Evolutionary conservation across 768 basidiomycete species (phyloP), one percentile per base, ranked within the genome.

Genomic region (Pleurotus pulmonarius): DNA sequence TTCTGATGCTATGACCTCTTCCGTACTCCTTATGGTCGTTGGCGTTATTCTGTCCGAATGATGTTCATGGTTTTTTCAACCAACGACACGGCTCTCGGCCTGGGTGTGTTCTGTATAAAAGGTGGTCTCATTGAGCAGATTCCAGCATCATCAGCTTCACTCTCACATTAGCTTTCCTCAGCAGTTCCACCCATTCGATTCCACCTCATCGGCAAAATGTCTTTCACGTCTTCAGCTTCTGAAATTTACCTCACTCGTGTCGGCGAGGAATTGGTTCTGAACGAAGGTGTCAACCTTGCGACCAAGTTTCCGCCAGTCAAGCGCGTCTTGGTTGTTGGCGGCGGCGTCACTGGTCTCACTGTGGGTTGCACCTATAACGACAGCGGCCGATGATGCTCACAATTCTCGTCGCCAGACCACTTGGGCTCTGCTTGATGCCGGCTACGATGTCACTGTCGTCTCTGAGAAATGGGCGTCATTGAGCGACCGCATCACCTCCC

Each of bases 401-500:
- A 16, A 5, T 6, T 7, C 24, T 9, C 24, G 20, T 22, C 11
- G 45, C 13, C 49, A 64, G 64, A 63, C 65, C 9, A 66, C 68
- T 11, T 67, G 72, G 72, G 66, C 67, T 25, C 60, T 74, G 9
- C 59, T 72, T 25, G 73, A 73, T 55, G 63, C 67, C 8, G 73
- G 73, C 6, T 73, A 72, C 61, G 58, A 65, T 15, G 73, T 73
- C 1, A 73, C 71, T 5, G 60, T 74, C 18, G 55, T 72, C 18
- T 65, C 69, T 20, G 61, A 65, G 52, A 57, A 61, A 49, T 66
- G 67, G 63, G 61, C 63, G 13, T 57, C 61, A 25, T 46, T 58
- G n/a, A 46, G 51, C n/a, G 58, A 61, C 34, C 58, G 58, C 29
- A 59, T 66, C 22, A 66, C 63, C 11, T 67, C 66, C 26, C 66